Conservation (phyloP, 2,329 filamentous ascomycete species). For the Didymosphaeria variabile region DNA sequence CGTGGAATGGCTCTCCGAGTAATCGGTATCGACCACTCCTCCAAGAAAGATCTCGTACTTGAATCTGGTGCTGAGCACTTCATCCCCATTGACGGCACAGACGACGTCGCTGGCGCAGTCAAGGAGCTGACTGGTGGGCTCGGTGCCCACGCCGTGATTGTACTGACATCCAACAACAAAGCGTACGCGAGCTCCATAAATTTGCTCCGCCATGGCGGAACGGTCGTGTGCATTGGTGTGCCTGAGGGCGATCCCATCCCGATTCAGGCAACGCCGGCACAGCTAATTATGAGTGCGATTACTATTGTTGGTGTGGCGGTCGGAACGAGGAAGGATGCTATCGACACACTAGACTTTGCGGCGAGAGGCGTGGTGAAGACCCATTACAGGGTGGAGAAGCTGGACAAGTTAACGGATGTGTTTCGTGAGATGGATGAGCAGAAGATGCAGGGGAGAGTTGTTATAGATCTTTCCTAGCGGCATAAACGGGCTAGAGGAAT, state of each 20-base stretch:
- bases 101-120: slow-evolving; percentile 63
- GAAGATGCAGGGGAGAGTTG: slow-evolving; percentile 58
- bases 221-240: slow-evolving; percentile 57
- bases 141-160: slow-evolving; percentile 69
- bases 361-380: slow-evolving; percentile 56
- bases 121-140: slow-evolving; percentile 65
- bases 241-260: slow-evolving; percentile 59
- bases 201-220: slow-evolving; percentile 56
- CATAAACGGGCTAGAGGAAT: neutral
- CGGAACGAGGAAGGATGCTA: slow-evolving; percentile 57
- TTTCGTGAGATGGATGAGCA: slow-evolving; percentile 59
- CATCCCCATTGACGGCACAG: slow-evolving; percentile 66
- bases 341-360: slow-evolving; percentile 59
- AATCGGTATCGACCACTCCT: slow-evolving; percentile 71
- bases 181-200: slow-evolving; percentile 55
- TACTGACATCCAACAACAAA: slow-evolving; percentile 59
- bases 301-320: slow-evolving; percentile 58
- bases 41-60: slow-evolving; percentile 69
- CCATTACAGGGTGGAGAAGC: slow-evolving; percentile 56
- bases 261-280: slow-evolving; percentile 53
- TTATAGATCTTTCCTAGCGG: slow-evolving; percentile 51
- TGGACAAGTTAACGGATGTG: slow-evolving; percentile 57
- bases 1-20: slow-evolving; percentile 70
- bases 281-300: slow-evolving; percentile 52
- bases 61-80: slow-evolving; percentile 73